Evolutionary conservation across 208 protist genomes (phyloP), one percentile per base, ranked within the genome.

Genomic region (Sergeia podlipaevii): DNA sequence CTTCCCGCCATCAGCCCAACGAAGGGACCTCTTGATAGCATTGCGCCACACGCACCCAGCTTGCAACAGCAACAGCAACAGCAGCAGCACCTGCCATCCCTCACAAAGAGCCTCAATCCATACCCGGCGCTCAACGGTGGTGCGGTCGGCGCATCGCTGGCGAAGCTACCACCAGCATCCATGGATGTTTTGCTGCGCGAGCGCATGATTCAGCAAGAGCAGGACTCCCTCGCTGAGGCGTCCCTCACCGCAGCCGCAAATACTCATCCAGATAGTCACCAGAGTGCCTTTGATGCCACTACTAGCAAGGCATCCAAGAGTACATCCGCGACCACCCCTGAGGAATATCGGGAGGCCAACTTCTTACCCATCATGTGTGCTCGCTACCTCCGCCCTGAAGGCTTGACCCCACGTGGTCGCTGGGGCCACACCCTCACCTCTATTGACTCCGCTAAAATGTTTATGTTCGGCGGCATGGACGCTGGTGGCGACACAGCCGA

Each of bases 341-440:
- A 52, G 2, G 39, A n/a, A 46, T 60, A 67, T n/a, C 45, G 68
- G n/a, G 73, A 85, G 56, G 70, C 72, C 15, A 93, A 89, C 67
- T 89, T 93, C 58, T 51, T 93, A 29, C 80, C 80, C 2, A 60
- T 93, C 36, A 89, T 93, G 85, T 89, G 81, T 49, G 80, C 85
- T 4, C 70, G 80, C 18, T 85, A 88, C 46, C 70, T 93, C 18
- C 68, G 65, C 33, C 75, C 77, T 2, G 67, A 61, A 0, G 85
- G 85, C 18, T 59, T 93, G 26, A 74, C 62, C 3, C 85, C 85
- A 15, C 52, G 63, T 0, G 67, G 66, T 0, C 71, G 78, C 23
- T 93, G 79, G 80, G 85, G 85, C 26, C 80, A 89, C 68, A 83
- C 81, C 1, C 60, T 93, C 13, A 89, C 85, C 0, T 50, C 78